Evolutionary conservation across 1,139 yeast genomes (phyloP).

Genomic region (Zygosaccharomyces sapae): DNA sequence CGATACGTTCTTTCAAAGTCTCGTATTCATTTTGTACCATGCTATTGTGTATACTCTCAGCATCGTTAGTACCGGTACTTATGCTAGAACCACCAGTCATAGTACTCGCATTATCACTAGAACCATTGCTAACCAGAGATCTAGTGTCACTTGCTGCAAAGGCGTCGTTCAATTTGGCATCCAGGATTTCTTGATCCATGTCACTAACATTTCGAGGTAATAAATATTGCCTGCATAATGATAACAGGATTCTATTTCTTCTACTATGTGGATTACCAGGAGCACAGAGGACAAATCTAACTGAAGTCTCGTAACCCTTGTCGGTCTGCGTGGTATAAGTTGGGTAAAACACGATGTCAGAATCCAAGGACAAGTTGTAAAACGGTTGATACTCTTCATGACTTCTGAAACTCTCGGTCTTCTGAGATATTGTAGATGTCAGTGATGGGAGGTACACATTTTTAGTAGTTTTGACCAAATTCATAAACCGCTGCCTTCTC

Average conservation of each 20-base stretch:
- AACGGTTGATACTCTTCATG: constrained; percentile 18
- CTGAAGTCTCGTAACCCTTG: constrained; percentile 50
- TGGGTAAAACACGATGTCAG: constrained; percentile 51
- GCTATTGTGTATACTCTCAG: constrained; percentile 3
- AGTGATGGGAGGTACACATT: constrained; percentile 55
- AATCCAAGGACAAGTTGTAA: constrained; percentile 20
- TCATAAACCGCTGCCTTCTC: constrained; percentile 37
- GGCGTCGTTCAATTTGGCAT: constrained; percentile 9
- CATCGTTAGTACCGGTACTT: background rate
- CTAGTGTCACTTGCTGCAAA: constrained; percentile 7
- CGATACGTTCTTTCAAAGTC: constrained; percentile 50
- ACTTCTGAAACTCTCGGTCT: constrained; percentile 46
- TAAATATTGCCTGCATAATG: constrained; percentile 68
- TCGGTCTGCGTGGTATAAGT: constrained; percentile 52
- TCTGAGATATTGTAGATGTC: constrained; percentile 47
- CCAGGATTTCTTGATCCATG: constrained; percentile 26
- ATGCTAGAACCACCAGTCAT: constrained; percentile 1
- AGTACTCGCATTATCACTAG: constrained; percentile 5
- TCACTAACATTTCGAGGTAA: constrained; percentile 39
- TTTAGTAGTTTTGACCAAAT: constrained; percentile 52
- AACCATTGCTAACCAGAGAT: constrained; percentile 10
- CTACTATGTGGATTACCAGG: constrained; percentile 64
- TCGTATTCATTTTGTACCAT: constrained; percentile 28
- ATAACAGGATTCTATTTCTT: constrained; percentile 62
- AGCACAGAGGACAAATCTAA: constrained; percentile 69